Conservation (phyloP, 1,284 basidiomycete species). For the Laetiporus sulphureus region DNA sequence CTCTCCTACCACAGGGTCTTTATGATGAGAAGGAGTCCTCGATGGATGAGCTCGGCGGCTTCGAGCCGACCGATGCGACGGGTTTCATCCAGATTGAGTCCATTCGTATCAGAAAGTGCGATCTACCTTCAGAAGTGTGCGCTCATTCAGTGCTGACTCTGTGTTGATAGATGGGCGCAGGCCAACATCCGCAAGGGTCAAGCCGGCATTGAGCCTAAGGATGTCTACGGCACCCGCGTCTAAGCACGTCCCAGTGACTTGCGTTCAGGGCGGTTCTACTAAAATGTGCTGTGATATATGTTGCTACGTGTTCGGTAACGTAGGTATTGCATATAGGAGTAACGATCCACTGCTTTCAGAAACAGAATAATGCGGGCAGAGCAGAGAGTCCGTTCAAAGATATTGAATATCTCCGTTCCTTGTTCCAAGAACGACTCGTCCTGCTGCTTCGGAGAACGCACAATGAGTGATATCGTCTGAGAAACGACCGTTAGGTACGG, state of each 20-base stretch:
- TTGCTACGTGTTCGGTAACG: too few species aligned
- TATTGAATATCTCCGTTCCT: constrained; percentile 30
- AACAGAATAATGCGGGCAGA: too few species aligned
- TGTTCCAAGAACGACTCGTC: constrained; percentile 38
- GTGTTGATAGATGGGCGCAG: constrained; percentile 63
- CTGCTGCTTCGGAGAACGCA: constrained; percentile 40
- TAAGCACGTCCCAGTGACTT: too few species aligned
- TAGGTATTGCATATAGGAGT: too few species aligned
- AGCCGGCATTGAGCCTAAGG: constrained; percentile 67
- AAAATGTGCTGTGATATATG: too few species aligned
- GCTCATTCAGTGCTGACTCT: not conserved
- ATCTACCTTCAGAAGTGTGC: constrained; percentile 19
- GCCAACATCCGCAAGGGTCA: constrained; percentile 81
- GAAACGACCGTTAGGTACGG: not conserved
- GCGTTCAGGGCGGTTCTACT: too few species aligned
- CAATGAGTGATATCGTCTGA: constrained; percentile 42
- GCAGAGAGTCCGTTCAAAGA: too few species aligned
- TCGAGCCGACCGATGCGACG: constrained; percentile 87
- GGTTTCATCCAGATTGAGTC: constrained; percentile 95
- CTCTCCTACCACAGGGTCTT: constrained; percentile 50
- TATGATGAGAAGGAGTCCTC: constrained; percentile 98
- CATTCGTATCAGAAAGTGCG: constrained; percentile 92
- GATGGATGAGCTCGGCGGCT: constrained; percentile 98
- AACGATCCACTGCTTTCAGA: too few species aligned
- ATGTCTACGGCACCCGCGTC: constrained; percentile 59